Conservation (phyloP, 768 basidiomycete species). For the Russula emetica region DNA sequence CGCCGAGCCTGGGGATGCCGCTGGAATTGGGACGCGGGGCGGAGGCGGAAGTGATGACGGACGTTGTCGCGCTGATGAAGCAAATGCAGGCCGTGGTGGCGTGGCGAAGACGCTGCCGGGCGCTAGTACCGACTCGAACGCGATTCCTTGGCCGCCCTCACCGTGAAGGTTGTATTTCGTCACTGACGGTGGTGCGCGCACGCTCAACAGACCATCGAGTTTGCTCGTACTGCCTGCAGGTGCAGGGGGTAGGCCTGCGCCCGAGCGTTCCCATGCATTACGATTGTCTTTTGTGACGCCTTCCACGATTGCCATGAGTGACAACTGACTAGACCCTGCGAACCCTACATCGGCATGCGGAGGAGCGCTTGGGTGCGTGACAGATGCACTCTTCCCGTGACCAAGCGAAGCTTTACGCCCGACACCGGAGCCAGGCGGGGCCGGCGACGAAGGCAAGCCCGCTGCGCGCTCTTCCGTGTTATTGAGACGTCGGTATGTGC, state of each 20-base stretch:
- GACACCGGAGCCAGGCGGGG: neutral
- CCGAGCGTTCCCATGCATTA: constrained; percentile 29
- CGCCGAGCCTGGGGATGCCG: neutral
- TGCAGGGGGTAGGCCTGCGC: constrained; percentile 1
- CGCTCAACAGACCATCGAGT: constrained; percentile 13
- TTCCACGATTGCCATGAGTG: constrained; percentile 67
- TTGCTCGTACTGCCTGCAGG: neutral
- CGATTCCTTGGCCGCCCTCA: constrained; percentile 19
- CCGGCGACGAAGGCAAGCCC: constrained; percentile 8
- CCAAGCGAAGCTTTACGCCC: neutral
- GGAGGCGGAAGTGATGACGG: constrained; percentile 7
- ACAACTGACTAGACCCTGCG: constrained; percentile 33
- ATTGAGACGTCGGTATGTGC: too few species aligned
- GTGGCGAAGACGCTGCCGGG: constrained; percentile 8
- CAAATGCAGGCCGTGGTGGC: neutral
- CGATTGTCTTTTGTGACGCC: constrained; percentile 42
- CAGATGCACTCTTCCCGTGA: neutral
- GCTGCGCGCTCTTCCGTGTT: neutral
- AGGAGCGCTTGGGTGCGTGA: neutral
- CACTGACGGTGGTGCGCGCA: constrained; percentile 23
- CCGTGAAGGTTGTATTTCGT: constrained; percentile 25
- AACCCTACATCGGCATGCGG: constrained; percentile 5
- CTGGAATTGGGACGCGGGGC: neutral
- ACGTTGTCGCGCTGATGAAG: neutral
- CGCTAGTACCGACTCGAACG: constrained; percentile 20